Evolutionary conservation across 768 basidiomycete genomes (phyloP), one percentile per base, ranked within the genome.

Genomic region (Russula foetens): DNA sequence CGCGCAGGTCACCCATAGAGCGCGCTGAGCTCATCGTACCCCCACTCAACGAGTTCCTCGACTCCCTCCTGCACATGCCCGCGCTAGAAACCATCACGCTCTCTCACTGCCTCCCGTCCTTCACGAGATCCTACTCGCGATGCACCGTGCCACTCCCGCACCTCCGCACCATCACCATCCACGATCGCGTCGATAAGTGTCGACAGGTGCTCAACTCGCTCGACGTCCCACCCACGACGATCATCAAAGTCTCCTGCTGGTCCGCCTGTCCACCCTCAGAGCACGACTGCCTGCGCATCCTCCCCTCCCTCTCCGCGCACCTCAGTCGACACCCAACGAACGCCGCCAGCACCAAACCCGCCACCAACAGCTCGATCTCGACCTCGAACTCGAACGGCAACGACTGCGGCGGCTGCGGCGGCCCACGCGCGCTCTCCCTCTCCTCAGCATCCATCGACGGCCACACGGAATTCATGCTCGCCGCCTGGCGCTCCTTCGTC

Each of bases 201-300:
- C 61, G 61, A 5, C 56, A 58, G 23, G 38, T 45, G 12, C 23
- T 62, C 35, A 51, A 62, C 23, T 44, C 56, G 23, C 56, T 62
- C n/a, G 51, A 48, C 29, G 0, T 62, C 15, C 51, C 61, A 4
- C 23, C 49, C 0, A 17, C 38, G 7, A 8, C 61, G 8, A 26
- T 17, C n/a, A 35, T 62, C 38, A 47, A 29, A 31, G 24, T 62
- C 17, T 45, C 38, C 9, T 62, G 61, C 39, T 62, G 61, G 56
- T 58, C 61, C 29, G 12, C 44, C 14, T 48, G 26, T 7, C 61
- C 61, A 0, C 61, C 56, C 39, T 52, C 61, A 35, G 61, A 62
- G 24, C 31, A 58, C 51, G 61, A 62, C 51, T 58, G 56, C 46
- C 46, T 62, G 5, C 61, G 61, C 5, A 17, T 62, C 51, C 29